Evolutionary conservation across 2,329 filamentous ascomycete species (phyloP).

Genomic region (Cryphonectria parasitica): DNA sequence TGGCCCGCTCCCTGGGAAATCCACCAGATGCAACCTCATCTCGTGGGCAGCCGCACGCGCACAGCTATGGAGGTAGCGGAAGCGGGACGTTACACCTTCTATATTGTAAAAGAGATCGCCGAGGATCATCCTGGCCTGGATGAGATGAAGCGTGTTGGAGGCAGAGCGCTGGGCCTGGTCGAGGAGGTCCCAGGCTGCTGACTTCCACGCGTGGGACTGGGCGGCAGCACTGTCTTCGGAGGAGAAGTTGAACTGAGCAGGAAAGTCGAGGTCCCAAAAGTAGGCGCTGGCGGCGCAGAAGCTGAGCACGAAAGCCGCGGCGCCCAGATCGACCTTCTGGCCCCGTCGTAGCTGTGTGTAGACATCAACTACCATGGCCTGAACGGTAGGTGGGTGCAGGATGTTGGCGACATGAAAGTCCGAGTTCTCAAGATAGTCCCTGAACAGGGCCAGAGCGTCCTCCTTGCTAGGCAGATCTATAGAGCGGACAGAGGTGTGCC

Average conservation of each 20-base stretch:
- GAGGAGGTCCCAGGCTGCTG: constrained; percentile 41
- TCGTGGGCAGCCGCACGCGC: constrained; percentile 40
- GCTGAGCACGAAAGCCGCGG: constrained; percentile 35
- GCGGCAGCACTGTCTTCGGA: constrained; percentile 31
- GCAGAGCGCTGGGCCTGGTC: constrained; percentile 39
- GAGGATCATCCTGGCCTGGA: constrained; percentile 44
- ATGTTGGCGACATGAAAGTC: constrained; percentile 25
- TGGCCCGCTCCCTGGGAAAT: constrained; percentile 37
- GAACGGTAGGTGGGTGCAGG: constrained; percentile 33
- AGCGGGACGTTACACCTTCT: constrained; percentile 42
- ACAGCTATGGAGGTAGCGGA: constrained; percentile 37
- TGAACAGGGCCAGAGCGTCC: constrained; percentile 35
- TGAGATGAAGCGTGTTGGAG: constrained; percentile 39
- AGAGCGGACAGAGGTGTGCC: constrained; percentile 5
- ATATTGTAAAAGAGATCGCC: constrained; percentile 45
- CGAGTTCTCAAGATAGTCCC: constrained; percentile 36
- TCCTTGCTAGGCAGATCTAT: constrained; percentile 22
- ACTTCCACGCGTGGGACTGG: constrained; percentile 37
- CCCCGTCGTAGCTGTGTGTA: constrained; percentile 30
- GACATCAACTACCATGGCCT: constrained; percentile 30
- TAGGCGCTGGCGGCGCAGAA: constrained; percentile 38
- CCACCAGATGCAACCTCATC: constrained; percentile 45
- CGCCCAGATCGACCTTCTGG: constrained; percentile 28
- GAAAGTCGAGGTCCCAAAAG: constrained; percentile 32
- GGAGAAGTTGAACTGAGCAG: constrained; percentile 24